Percentiles rank a stretch among this genome's conserved stretches.
Conservation (phyloP, 805 yeast species). For the Sungouiozyma intestinalis region DNA sequence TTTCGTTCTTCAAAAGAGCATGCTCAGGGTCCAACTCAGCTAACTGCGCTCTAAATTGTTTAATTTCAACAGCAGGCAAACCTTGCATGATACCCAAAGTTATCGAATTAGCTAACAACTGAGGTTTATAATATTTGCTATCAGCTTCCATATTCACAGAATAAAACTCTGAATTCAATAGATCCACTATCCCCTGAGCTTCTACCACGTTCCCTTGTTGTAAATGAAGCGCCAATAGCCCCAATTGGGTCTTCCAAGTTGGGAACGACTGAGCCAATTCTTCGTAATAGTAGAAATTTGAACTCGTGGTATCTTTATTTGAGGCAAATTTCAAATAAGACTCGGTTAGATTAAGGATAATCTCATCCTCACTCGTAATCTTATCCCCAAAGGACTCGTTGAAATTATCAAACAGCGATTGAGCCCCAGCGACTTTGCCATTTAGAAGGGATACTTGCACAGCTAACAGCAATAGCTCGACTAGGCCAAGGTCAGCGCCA, state of each 20-base stretch:
- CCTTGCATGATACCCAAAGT: conserved; percentile 51
- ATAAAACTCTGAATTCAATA: conserved; percentile 36
- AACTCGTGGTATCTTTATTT: conserved; percentile 31
- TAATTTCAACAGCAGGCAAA: conserved; percentile 29
- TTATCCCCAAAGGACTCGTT: conserved; percentile 37
- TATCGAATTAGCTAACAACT: conserved; percentile 54
- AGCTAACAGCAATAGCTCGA: conserved; percentile 34
- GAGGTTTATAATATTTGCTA: conserved; percentile 30
- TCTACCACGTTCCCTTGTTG: conserved; percentile 76
- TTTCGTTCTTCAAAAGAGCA: conserved; percentile 45
- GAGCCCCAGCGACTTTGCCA: conserved; percentile 33
- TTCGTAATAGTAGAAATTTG: conserved; percentile 59
- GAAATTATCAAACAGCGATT: conserved; percentile 38
- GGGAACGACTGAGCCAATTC: conserved; percentile 55
- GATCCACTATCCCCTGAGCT: conserved; percentile 53
- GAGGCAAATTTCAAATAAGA: conserved; percentile 48
- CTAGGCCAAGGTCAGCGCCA: conserved; percentile 28
- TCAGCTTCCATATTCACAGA: conserved; percentile 23
- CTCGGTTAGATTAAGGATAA: conserved; percentile 69
- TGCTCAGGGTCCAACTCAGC: conserved; percentile 42
- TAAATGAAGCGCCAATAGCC: conserved; percentile 64
- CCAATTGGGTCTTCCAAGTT: conserved; percentile 42
- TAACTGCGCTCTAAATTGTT: conserved; percentile 38
- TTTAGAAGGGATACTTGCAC: conserved; percentile 34
- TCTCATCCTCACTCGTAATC: conserved; percentile 46